Evolutionary conservation across 1,139 yeast genomes (phyloP).

Genomic region (Meyerozyma elateridarum): DNA sequence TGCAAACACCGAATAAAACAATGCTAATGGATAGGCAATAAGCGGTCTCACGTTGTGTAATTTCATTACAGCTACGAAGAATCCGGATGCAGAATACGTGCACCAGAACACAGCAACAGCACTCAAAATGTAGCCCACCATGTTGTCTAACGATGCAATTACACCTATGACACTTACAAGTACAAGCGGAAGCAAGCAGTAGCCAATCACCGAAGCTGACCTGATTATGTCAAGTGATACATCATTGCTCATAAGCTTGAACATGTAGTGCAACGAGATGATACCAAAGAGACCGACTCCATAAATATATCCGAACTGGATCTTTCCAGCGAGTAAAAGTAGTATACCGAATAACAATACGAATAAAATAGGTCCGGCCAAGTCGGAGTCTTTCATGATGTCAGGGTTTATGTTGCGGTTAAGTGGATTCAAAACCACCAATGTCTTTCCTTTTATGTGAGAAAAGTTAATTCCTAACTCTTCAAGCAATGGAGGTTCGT

Average conservation of each 20-base stretch:
- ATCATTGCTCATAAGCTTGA: constrained; percentile 75
- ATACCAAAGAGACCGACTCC: constrained; percentile 96
- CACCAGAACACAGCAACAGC: constrained; percentile 84
- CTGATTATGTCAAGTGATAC: constrained; percentile 61
- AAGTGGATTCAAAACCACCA: constrained; percentile 80
- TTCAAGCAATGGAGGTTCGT: constrained; percentile 87
- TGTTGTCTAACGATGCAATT: constrained; percentile 62
- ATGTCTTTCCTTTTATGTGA: constrained; percentile 81
- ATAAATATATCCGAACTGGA: constrained; percentile 93
- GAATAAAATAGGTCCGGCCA: constrained; percentile 93
- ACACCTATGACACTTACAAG: constrained; percentile 74
- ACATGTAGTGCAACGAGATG: constrained; percentile 72
- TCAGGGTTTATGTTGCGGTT: constrained; percentile 58
- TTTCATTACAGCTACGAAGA: constrained; percentile 81
- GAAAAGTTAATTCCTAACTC: constrained; percentile 90
- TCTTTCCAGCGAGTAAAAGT: constrained; percentile 79
- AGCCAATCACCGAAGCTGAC: constrained; percentile 90
- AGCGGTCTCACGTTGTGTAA: constrained; percentile 82
- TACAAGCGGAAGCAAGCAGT: constrained; percentile 87
- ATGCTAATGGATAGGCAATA: constrained; percentile 89
- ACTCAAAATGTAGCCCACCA: constrained; percentile 68
- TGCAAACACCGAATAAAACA: constrained; percentile 92
- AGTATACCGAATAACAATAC: constrained; percentile 86
- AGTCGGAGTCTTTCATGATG: constrained; percentile 83
- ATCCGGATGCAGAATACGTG: constrained; percentile 90